Evolutionary conservation across 176 grass and related monocot species (phyloP).

Genomic region (Pharus latifolius): DNA sequence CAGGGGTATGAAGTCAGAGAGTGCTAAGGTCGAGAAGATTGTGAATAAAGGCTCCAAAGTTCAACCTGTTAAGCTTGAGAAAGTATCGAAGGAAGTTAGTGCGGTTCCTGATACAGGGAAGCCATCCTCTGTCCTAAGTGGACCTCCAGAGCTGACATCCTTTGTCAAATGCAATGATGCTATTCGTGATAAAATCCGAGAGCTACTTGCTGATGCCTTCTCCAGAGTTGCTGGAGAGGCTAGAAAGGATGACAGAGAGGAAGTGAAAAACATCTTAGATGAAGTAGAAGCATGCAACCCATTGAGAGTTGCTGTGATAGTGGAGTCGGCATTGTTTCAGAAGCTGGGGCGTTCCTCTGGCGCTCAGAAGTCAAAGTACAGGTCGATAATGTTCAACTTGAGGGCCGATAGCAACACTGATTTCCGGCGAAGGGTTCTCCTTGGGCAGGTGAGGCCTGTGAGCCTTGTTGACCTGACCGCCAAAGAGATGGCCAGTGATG

Average conservation of each 20-base stretch:
- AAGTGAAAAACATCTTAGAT: conserved; percentile 27
- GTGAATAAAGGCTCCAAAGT: not conserved
- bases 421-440: conserved; percentile 37
- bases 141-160: conserved; percentile 10
- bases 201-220: conserved; percentile 37
- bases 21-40: conserved; percentile 6
- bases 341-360: conserved; percentile 28
- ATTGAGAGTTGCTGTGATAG: conserved; percentile 20
- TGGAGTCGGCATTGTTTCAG: conserved; percentile 32
- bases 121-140: not conserved
- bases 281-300: conserved; percentile 30
- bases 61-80: not conserved
- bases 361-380: conserved; percentile 36
- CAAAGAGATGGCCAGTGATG: conserved; percentile 43
- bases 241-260: conserved; percentile 23
- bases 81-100: not conserved
- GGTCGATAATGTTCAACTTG: conserved; percentile 46
- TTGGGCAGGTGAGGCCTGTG: conserved; percentile 18
- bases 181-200: conserved; percentile 24
- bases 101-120: not conserved
- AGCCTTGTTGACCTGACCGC: conserved; percentile 23
- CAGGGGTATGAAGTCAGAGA: not conserved
- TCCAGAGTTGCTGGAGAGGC: conserved; percentile 26
- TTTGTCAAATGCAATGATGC: conserved; percentile 32
- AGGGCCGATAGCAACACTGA: conserved; percentile 41